Evolutionary conservation across 1,284 basidiomycete genomes (phyloP).

Genomic region (Cronartium ribicola): DNA sequence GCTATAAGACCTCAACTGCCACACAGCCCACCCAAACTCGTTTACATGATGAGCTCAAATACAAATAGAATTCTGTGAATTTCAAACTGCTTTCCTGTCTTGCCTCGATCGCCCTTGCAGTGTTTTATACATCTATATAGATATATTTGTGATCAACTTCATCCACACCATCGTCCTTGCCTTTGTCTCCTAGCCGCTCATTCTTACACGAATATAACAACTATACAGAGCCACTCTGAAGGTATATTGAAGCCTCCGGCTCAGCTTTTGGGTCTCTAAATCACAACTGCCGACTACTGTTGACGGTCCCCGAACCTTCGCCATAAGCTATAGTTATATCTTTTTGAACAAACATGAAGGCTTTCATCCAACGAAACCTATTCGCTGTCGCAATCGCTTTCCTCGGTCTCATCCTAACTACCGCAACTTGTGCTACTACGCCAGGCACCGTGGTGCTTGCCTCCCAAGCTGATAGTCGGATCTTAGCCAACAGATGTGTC

Average conservation of each 20-base stretch:
- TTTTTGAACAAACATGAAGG: neutral
- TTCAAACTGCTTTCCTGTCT: neutral
- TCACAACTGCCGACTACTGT: too few species aligned
- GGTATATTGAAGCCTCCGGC: too few species aligned
- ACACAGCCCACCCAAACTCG: neutral
- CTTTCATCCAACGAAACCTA: neutral
- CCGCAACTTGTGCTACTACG: neutral
- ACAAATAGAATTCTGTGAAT: neutral
- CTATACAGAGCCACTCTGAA: too few species aligned
- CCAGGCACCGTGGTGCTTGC: neutral
- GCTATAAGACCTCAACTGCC: neutral
- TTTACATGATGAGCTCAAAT: neutral
- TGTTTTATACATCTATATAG: neutral
- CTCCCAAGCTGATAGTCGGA: neutral
- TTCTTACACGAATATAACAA: too few species aligned
- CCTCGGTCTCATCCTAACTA: slow-evolving; percentile 3
- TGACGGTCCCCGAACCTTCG: too few species aligned
- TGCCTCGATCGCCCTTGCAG: neutral
- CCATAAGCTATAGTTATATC: too few species aligned
- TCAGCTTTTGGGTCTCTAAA: too few species aligned
- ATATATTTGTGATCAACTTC: neutral
- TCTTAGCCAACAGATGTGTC: neutral
- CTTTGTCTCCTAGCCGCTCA: neutral
- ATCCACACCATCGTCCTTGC: neutral
- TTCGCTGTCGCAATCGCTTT: neutral